A percentile compares a stretch with the other conserved stretches of the same genome.
Conservation (phyloP, 176 grass and related monocot species). For the Triticum urartu region DNA sequence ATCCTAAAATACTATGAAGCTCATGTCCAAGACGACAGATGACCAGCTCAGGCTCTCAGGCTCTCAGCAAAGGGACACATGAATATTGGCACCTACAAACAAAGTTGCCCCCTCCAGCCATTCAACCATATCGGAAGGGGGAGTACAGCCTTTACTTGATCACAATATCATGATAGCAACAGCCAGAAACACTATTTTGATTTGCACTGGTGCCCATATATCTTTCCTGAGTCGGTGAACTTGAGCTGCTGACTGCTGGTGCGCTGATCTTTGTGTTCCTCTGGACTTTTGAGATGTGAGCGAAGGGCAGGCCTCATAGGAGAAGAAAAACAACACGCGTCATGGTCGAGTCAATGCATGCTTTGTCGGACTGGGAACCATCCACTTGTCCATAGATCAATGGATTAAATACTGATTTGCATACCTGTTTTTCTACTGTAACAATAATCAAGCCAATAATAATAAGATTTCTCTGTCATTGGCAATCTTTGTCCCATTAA, state of each 20-base stretch:
- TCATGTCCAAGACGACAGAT: not conserved
- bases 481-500: too few species aligned
- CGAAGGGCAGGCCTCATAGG: not conserved
- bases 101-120: not conserved
- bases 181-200: not conserved
- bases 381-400: too few species aligned
- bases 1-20: not conserved
- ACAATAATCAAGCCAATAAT: too few species aligned
- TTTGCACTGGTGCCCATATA: not conserved
- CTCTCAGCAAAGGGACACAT: not conserved
- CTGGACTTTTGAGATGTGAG: not conserved
- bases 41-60: not conserved
- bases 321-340: too few species aligned
- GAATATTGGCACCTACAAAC: not conserved
- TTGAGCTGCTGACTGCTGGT: not conserved
- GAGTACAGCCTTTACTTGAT: too few species aligned
- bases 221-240: not conserved
- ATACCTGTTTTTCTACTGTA: too few species aligned
- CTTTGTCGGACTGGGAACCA: too few species aligned
- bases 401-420: too few species aligned
- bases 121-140: not conserved
- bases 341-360: too few species aligned
- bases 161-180: not conserved
- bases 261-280: not conserved
- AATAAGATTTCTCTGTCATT: too few species aligned